These are phyloP conservation scores for Schizosaccharomyces lindneri DNA, from an alignment of 805 yeast species.

Conservation along the genomic window DNA sequence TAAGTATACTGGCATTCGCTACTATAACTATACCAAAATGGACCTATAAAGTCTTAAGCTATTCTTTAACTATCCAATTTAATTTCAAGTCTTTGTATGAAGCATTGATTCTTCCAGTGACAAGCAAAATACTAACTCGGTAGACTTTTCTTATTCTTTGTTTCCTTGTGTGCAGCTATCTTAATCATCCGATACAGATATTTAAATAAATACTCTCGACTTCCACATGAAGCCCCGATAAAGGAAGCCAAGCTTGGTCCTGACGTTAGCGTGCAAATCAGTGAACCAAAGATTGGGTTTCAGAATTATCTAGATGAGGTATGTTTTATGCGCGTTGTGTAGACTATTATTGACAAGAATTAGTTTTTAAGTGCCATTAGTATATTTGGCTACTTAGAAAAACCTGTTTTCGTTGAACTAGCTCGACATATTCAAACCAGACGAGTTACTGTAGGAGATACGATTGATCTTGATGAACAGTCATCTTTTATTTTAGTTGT, in stretches of 20 bases:
- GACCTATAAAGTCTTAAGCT: background rate
- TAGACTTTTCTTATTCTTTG: background rate
- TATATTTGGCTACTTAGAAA: constrained; percentile 78
- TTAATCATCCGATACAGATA: constrained; percentile 30
- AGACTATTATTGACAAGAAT: background rate
- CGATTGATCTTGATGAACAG: constrained; percentile 43
- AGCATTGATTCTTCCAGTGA: background rate
- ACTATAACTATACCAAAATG: constrained; percentile 1
- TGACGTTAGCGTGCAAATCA: constrained; percentile 16
- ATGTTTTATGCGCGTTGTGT: background rate
- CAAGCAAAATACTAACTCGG: background rate
- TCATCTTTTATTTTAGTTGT: constrained; percentile 80
- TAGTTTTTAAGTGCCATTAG: constrained; percentile 63
- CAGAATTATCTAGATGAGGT: constrained; percentile 55
- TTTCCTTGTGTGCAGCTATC: background rate
- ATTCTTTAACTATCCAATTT: background rate
- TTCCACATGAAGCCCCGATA: constrained; percentile 22
- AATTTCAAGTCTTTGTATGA: background rate
- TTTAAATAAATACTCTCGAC: constrained; percentile 36
- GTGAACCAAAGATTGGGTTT: constrained; percentile 19
- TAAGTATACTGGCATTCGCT: background rate
- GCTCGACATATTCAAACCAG: constrained; percentile 82
- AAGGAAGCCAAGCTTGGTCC: constrained; percentile 24
- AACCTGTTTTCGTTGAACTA: constrained; percentile 74
- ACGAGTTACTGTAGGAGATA: constrained; percentile 52